Base-by-base conservation (phyloP, 78 protist species). In the Dictyostelium firmibasis region DNA sequence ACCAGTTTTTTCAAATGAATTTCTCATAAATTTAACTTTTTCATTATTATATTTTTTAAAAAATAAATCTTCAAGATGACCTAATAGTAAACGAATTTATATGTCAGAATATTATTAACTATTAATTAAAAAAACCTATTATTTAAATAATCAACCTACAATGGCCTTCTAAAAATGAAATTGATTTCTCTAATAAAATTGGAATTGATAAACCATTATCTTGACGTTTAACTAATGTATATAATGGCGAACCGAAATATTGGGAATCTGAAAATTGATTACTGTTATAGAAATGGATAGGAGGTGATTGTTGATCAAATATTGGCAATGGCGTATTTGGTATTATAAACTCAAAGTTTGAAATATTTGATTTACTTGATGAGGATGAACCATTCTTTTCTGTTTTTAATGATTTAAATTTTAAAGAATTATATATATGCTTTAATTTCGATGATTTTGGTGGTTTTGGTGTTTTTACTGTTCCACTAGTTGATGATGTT, bases 111-210 rank as follows among this genome's bases (percentile, higher is more conserved):
- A n/a, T n/a, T n/a, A n/a, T n/a, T n/a, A n/a, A n/a, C n/a, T 44
- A 69, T 10, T 9, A 23, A 62, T 23, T n/a, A n/a, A n/a, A n/a
- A n/a, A n/a, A n/a, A n/a, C n/a, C n/a, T n/a, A n/a, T n/a, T n/a
- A n/a, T n/a, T n/a, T n/a, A n/a, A n/a, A n/a, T n/a, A n/a, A n/a
- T n/a, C n/a, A n/a, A 87, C 85, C 38, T 87, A 87, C 93, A 27
- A 44, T 87, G 69, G 41, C 93, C 93, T 62, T 89, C 87, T 29
- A 89, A 75, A 38, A 89, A 89, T 18, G 94, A 89, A 31, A 81
- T 77, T 20, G 75, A 27, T 50, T 81, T 89, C 50, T 89, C 94
- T 67, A 89, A 69, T 14, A 89, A 47, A 3, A 69, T 60, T 31
- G 94, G 94, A n/a, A 89, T 43, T 10, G 72, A 13, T 27, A 76